These are phyloP conservation scores for Saccharomycopsis sp. DNA, from an alignment of 805 yeast genomes.

Conservation along the genomic window DNA sequence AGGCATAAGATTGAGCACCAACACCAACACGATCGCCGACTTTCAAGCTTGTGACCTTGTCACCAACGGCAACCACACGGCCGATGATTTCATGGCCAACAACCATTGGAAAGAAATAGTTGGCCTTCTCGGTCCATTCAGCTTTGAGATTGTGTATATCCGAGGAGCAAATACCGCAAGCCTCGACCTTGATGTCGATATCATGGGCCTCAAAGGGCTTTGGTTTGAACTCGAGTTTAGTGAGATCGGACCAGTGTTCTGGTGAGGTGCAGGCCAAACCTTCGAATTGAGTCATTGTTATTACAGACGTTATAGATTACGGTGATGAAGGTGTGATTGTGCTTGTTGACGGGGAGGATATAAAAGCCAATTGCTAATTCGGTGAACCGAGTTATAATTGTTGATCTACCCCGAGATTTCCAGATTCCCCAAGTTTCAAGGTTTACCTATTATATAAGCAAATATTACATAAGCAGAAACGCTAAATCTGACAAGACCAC, in stretches of 20 bases:
- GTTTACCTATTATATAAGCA: too few species aligned
- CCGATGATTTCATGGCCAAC: constrained; percentile 73
- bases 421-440: too few species aligned
- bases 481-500: too few species aligned
- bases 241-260: constrained; percentile 15
- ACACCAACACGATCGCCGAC: constrained; percentile 76
- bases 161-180: constrained; percentile 63
- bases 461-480: too few species aligned
- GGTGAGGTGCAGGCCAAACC: constrained; percentile 6
- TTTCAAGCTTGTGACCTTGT: constrained; percentile 42
- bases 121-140: constrained; percentile 12
- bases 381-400: too few species aligned
- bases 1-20: constrained; percentile 63
- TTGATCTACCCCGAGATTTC: too few species aligned
- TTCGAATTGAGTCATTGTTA: constrained; percentile 2
- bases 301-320: too few species aligned
- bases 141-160: constrained; percentile 30
- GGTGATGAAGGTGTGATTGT: too few species aligned
- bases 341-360: too few species aligned
- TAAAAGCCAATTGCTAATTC: too few species aligned
- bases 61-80: constrained; percentile 51
- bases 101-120: constrained; percentile 24
- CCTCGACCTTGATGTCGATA: constrained; percentile 51
- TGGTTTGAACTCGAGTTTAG: constrained; percentile 11
- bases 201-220: constrained; percentile 28